These are phyloP conservation scores for Fusarium ambrosium DNA, from an alignment of 2,329 filamentous ascomycete genomes.

Conservation along the genomic window DNA sequence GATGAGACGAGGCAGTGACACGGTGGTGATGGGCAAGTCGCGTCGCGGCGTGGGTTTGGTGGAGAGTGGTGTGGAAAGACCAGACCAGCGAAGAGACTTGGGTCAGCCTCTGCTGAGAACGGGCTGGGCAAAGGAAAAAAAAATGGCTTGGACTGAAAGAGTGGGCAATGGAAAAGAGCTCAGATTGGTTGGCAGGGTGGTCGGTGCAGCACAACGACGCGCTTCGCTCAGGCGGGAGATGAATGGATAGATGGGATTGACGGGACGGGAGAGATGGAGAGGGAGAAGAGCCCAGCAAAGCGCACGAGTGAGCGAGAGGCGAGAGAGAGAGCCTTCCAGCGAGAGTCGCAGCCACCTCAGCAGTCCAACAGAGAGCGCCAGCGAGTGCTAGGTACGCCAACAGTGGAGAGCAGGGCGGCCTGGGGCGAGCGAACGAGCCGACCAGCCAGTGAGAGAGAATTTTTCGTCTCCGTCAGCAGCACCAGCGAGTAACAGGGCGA, in stretches of 20 bases:
- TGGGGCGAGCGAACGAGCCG: slow-evolving; percentile 16
- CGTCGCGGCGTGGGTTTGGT: slow-evolving; percentile 59
- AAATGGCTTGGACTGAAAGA: slow-evolving; percentile 19
- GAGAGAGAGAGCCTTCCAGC: slow-evolving; percentile 27
- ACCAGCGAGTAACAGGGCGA: slow-evolving; percentile 16
- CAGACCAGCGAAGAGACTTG: slow-evolving; percentile 43
- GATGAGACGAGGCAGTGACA: slow-evolving; percentile 64
- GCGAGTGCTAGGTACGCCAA: slow-evolving; percentile 21
- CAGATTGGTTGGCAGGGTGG: slow-evolving; percentile 43
- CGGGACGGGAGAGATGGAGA: slow-evolving; percentile 36
- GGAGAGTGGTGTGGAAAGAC: slow-evolving; percentile 54
- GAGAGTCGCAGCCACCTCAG: slow-evolving; percentile 31
- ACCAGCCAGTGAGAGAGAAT: slow-evolving; percentile 49
- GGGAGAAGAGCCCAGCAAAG: slow-evolving; percentile 39
- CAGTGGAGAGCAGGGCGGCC: slow-evolving; percentile 35
- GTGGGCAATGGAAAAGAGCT: slow-evolving; percentile 39
- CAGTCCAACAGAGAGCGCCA: slow-evolving; percentile 29
- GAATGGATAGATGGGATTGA: slow-evolving; percentile 42
- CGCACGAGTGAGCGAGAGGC: slow-evolving; percentile 36
- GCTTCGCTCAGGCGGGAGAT: slow-evolving; percentile 42
- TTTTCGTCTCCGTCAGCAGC: slow-evolving; percentile 49
- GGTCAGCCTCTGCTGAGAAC: slow-evolving; percentile 39
- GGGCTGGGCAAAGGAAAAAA: slow-evolving; percentile 31
- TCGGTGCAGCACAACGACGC: slow-evolving; percentile 41
- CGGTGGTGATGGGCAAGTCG: slow-evolving; percentile 60